Conservation (phyloP, 495 filamentous ascomycete genomes). For the Penicillium flavigenum region DNA sequence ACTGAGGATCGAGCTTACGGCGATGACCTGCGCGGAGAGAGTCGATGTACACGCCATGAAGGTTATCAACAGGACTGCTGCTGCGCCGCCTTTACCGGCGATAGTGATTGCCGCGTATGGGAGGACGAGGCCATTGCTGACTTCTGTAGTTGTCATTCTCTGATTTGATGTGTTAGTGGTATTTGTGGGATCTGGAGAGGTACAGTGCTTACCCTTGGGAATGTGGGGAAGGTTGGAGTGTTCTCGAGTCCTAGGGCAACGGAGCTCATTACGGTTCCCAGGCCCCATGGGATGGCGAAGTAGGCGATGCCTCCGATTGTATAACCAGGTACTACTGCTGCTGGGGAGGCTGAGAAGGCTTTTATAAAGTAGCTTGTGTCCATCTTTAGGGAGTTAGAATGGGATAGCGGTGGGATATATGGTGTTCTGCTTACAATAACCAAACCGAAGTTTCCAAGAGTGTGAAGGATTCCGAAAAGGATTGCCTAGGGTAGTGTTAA, state of each 20-base stretch:
- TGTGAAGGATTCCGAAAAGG: constrained; percentile 48
- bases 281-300: constrained; percentile 45
- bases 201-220: constrained; percentile 33
- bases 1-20: constrained; percentile 42
- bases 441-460: constrained; percentile 41
- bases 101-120: constrained; percentile 45
- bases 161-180: constrained; percentile 9
- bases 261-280: constrained; percentile 46
- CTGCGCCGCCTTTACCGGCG: constrained; percentile 45
- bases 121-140: constrained; percentile 40
- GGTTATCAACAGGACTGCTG: constrained; percentile 40
- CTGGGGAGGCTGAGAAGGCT: constrained; percentile 41
- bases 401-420: not conserved
- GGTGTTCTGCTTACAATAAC: constrained; percentile 33
- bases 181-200: not conserved
- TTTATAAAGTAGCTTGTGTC: constrained; percentile 51
- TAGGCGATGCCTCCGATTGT: constrained; percentile 46
- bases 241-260: constrained; percentile 42
- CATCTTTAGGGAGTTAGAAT: constrained; percentile 30
- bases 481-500: constrained; percentile 29
- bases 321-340: constrained; percentile 44
- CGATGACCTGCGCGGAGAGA: constrained; percentile 44
- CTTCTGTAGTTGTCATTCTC: constrained; percentile 41
- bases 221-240: constrained; percentile 44
- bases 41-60: constrained; percentile 50